Percentiles rank a stretch among this genome's conserved stretches.
Evolutionary conservation across 2,329 filamentous ascomycete species (phyloP).

Genomic region (Pseudogymnoascus verrucosus): DNA sequence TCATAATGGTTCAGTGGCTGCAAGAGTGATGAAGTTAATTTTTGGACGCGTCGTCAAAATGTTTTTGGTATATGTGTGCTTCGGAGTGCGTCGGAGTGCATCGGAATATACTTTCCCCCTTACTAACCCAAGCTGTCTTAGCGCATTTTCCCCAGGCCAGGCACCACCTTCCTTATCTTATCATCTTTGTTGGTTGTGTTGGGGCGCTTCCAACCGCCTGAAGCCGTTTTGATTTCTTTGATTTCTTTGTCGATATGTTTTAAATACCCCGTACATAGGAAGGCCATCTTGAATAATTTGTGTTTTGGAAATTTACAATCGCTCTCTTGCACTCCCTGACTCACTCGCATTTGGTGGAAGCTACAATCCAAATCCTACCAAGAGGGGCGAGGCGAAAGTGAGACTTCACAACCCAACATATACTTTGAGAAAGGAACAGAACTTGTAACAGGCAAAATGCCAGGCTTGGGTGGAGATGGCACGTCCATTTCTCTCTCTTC

Average conservation of each 20-base stretch:
- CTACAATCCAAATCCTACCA: neutral
- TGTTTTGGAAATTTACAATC: neutral
- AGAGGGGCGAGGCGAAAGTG: neutral
- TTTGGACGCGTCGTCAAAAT: neutral
- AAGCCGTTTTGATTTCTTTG: neutral
- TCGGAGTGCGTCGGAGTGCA: neutral
- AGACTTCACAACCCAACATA: neutral
- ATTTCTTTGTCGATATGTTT: slow-evolving; percentile 1
- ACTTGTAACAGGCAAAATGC: neutral
- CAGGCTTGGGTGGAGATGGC: neutral
- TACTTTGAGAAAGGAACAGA: neutral
- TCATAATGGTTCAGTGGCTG: neutral
- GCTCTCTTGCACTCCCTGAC: neutral
- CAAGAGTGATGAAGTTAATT: neutral
- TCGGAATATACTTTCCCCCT: slow-evolving; percentile 5
- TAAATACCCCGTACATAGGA: neutral
- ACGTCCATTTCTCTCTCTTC: neutral
- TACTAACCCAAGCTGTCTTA: neutral
- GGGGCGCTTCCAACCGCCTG: neutral
- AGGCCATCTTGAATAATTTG: neutral
- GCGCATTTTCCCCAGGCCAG: neutral
- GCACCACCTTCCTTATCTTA: slow-evolving; percentile 5
- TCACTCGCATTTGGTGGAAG: neutral
- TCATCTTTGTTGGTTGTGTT: neutral
- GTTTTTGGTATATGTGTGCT: neutral